These are phyloP conservation scores for Citeromyces siamensis DNA, from an alignment of 1,139 yeast species.

Conservation along the genomic window DNA sequence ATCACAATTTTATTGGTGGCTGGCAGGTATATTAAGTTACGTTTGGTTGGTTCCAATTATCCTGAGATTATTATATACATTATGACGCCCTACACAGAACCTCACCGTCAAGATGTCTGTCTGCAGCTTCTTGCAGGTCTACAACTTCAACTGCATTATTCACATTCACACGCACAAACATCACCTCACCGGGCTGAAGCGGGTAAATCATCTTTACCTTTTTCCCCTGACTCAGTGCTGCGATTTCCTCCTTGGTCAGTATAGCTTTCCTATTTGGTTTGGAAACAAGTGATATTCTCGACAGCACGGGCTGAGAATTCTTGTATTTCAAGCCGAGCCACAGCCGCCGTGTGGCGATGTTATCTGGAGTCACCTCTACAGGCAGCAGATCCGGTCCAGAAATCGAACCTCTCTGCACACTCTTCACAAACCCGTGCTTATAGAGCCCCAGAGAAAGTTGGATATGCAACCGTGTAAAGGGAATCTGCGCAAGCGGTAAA, in stretches of 20 bases:
- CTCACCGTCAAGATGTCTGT: slow-evolving; percentile 61
- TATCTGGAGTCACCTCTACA: slow-evolving; percentile 79
- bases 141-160: slow-evolving; percentile 33
- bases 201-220: slow-evolving; percentile 69
- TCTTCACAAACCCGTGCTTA: slow-evolving; percentile 80
- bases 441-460: slow-evolving; percentile 77
- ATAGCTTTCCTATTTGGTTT: slow-evolving; percentile 75
- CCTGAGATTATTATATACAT: slow-evolving; percentile 20
- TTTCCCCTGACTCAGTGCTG: slow-evolving; percentile 64
- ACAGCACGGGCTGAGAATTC: slow-evolving; percentile 65
- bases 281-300: slow-evolving; percentile 61
- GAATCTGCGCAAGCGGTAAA: slow-evolving; percentile 66
- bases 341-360: slow-evolving; percentile 72
- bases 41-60: no score
- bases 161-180: slow-evolving; percentile 43
- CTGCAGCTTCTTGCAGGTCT: slow-evolving; percentile 78
- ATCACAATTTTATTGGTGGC: no score
- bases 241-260: slow-evolving; percentile 51
- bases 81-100: slow-evolving; percentile 59
- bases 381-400: slow-evolving; percentile 75
- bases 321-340: slow-evolving; percentile 92
- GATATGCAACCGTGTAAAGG: slow-evolving; percentile 73
- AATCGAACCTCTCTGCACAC: slow-evolving; percentile 79
- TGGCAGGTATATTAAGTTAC: no score
- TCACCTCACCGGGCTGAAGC: slow-evolving; percentile 81